Percentiles rank a stretch among this genome's conserved stretches.
Conservation (phyloP, 768 basidiomycete species). For the Boletus bicolor region DNA sequence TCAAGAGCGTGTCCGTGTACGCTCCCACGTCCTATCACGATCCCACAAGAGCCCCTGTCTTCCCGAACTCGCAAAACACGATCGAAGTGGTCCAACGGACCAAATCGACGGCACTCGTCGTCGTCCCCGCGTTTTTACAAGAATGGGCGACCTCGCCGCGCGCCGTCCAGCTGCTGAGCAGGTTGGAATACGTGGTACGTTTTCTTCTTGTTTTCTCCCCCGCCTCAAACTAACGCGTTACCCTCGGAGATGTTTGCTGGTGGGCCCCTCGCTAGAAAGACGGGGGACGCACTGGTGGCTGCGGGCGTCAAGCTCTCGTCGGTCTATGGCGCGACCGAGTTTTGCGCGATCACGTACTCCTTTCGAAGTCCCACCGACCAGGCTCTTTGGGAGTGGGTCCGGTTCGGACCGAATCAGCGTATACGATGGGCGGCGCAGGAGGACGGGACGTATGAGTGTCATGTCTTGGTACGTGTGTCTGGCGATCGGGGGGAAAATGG, state of each 20-base stretch:
- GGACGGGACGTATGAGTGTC: conserved; percentile 38
- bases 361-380: conserved; percentile 14
- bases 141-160: conserved; percentile 20
- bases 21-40: conserved; percentile 19
- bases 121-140: conserved; percentile 25
- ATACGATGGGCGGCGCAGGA: conserved; percentile 36
- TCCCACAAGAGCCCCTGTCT: conserved; percentile 13
- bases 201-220: not conserved
- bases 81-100: conserved; percentile 19
- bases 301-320: conserved; percentile 34
- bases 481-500: no score
- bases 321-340: conserved; percentile 41
- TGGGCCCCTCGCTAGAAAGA: conserved; percentile 35
- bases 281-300: conserved; percentile 35
- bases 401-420: conserved; percentile 21
- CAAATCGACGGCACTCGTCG: conserved; percentile 11
- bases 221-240: not conserved
- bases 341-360: conserved; percentile 19
- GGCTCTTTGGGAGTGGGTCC: conserved; percentile 36
- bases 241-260: conserved; percentile 32
- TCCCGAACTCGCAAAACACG: conserved; percentile 20
- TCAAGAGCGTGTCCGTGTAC: conserved; percentile 14
- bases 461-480: conserved; percentile 32
- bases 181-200: conserved; percentile 22
- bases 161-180: conserved; percentile 15